Evolutionary conservation across 768 basidiomycete genomes (phyloP).

Genomic region (Gymnopilus dilepis): DNA sequence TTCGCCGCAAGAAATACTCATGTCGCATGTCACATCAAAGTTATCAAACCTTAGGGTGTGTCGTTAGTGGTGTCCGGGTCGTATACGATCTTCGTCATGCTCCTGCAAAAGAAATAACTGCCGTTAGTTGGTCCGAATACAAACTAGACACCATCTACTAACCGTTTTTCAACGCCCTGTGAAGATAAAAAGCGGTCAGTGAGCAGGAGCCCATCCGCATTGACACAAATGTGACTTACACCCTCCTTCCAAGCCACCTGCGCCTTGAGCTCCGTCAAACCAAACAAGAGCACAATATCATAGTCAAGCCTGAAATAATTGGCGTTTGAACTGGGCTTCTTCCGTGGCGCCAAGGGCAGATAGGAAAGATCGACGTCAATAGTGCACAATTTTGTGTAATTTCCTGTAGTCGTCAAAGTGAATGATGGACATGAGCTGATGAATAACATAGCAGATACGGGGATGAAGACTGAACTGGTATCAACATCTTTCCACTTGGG

Average conservation of each 20-base stretch:
- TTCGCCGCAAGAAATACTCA: neutral
- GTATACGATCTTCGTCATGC: conserved; percentile 40
- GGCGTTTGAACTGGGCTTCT: conserved; percentile 21
- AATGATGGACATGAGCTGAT: neutral
- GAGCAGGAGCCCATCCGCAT: neutral
- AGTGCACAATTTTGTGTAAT: conserved; percentile 35
- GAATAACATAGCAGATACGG: neutral
- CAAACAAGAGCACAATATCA: conserved; percentile 55
- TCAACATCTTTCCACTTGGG: conserved; percentile 38
- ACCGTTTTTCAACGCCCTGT: conserved; percentile 23
- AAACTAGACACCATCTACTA: neutral
- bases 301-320: conserved; percentile 39
- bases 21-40: neutral
- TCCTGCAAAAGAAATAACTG: conserved; percentile 24
- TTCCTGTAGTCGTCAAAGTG: conserved; percentile 22
- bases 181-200: neutral
- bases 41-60: conserved; percentile 4
- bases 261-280: conserved; percentile 57
- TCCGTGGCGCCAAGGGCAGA: conserved; percentile 24
- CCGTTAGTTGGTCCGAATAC: too few species aligned
- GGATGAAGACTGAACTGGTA: conserved; percentile 26
- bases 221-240: conserved; percentile 30
- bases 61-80: conserved; percentile 34
- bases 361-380: conserved; percentile 33
- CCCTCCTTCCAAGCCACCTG: conserved; percentile 57